Percentiles rank a stretch among this genome's conserved stretches.
phyloP scores from a whole-genome alignment of 129 eudicot species.

The Gnaphalium uliginosum region DNA sequence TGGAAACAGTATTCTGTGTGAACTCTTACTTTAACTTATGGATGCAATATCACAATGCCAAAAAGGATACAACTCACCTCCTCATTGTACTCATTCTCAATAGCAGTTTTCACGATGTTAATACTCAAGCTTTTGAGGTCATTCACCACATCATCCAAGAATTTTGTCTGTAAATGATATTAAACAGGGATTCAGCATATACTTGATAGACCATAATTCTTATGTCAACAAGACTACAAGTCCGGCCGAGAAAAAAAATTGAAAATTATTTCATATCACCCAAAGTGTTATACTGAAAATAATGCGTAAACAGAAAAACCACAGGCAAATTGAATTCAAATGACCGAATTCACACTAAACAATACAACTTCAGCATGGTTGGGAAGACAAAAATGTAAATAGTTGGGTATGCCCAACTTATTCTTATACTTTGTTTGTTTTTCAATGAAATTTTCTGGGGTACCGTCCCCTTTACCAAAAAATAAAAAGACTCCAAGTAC shows the following conservation, averaged over 20 bases:
- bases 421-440: too few relatives aligned
- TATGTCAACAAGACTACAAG: conserved; percentile 4
- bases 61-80: conserved; percentile 44
- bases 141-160: conserved; percentile 37
- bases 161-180: conserved; percentile 44
- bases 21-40: background rate
- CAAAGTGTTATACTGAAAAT: background rate
- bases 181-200: background rate
- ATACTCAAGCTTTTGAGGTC: conserved; percentile 59
- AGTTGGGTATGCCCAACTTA: too few relatives aligned
- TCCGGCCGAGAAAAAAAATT: background rate
- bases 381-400: too few relatives aligned
- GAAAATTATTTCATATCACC: too few relatives aligned
- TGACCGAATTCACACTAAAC: background rate
- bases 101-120: conserved; percentile 42
- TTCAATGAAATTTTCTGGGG: too few relatives aligned
- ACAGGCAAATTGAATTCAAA: background rate
- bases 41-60: conserved; percentile 9
- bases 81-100: conserved; percentile 34
- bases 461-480: too few relatives aligned
- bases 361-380: background rate
- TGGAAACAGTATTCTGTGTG: background rate
- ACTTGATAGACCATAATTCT: conserved; percentile 1
- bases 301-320: background rate
- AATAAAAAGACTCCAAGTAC: background rate